phyloP scores from a whole-genome alignment of 2,329 filamentous ascomycete genomes.

The Aureobasidium leucospermi region DNA sequence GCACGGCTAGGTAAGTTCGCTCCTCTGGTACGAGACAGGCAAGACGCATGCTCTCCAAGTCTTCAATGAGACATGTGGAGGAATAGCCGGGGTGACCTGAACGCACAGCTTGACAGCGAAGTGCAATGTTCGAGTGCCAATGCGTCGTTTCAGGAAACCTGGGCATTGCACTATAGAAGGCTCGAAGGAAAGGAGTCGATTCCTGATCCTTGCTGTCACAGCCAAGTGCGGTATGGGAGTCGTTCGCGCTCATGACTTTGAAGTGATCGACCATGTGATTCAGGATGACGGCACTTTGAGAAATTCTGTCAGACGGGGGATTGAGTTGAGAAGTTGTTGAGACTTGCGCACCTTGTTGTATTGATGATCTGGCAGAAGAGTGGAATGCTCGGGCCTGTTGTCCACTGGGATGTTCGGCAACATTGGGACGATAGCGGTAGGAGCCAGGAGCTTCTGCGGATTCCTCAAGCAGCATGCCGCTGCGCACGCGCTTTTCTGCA shows the following conservation, averaged over 20 bases:
- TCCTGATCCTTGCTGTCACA: slow-evolving; percentile 29
- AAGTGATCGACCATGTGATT: slow-evolving; percentile 20
- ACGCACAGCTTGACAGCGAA: slow-evolving; percentile 32
- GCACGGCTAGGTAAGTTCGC: slow-evolving; percentile 28
- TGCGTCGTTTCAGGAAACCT: slow-evolving; percentile 24
- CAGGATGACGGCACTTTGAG: background rate
- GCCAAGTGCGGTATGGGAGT: slow-evolving; percentile 27
- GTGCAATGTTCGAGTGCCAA: slow-evolving; percentile 28
- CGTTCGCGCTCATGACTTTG: slow-evolving; percentile 25
- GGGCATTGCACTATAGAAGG: slow-evolving; percentile 31
- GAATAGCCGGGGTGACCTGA: slow-evolving; percentile 33
- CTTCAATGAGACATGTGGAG: slow-evolving; percentile 26
- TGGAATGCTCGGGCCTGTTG: slow-evolving; percentile 11
- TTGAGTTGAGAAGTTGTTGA: background rate
- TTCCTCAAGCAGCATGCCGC: slow-evolving; percentile 9
- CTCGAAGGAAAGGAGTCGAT: slow-evolving; percentile 37
- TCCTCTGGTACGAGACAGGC: slow-evolving; percentile 31
- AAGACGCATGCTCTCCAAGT: slow-evolving; percentile 30
- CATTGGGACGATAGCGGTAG: slow-evolving; percentile 5
- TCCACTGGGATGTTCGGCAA: background rate
- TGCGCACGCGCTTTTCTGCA: slow-evolving; percentile 6
- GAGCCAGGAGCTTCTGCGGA: background rate
- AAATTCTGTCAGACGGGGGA: background rate
- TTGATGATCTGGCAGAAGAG: background rate
- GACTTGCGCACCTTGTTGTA: slow-evolving; percentile 13